Base-by-base conservation (phyloP, 2,329 filamentous ascomycete genomes). In the Cordyceps cicadae region DNA sequence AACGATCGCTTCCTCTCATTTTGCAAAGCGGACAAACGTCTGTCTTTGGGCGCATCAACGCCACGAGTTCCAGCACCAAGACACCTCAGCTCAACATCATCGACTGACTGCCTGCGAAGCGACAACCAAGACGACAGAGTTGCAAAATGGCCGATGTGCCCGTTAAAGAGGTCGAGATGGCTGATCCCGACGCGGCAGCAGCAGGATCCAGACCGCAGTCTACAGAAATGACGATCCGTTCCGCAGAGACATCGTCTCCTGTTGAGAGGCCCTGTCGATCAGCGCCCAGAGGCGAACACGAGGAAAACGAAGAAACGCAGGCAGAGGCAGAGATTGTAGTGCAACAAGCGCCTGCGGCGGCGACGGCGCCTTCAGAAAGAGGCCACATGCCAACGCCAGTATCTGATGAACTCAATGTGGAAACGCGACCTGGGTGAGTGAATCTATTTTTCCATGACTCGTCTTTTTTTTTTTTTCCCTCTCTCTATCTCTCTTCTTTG, bases 381-480 rank as follows among this genome's bases (percentile, higher is more conserved):
- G 54, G 49, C 45, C 54, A 43, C 19, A 57, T 57, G 54, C 54
- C 54, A 21, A 57, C 54, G 19, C 54, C 45, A 19, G 45, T 57
- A 24, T 57, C 55, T 12, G 46, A 56, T 12, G 54, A 56, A 26
- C 41, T 41, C 17, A 43, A n/a, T 32, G 17, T n/a, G 29, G 55
- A 58, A 41, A 41, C 55, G 19, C 55, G 55, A 39, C 55, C 55
- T 41, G 55, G 12, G 55, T 58, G 21, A 51, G 55, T 51, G 39
- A n/a, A 21, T 17, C 2, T 11, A 3, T 29, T 29, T 29, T 29
- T 29, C 29, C 34, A 12, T 37, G 9, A 11, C 14, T 14, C 48
- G 3, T 48, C 46, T 43, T 56, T 56, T 24, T 17, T n/a, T n/a
- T n/a, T n/a, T n/a, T n/a, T n/a, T n/a, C n/a, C n/a, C n/a, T n/a